Conservation (phyloP, 441 rosid species). For the Erodium texanum region DNA sequence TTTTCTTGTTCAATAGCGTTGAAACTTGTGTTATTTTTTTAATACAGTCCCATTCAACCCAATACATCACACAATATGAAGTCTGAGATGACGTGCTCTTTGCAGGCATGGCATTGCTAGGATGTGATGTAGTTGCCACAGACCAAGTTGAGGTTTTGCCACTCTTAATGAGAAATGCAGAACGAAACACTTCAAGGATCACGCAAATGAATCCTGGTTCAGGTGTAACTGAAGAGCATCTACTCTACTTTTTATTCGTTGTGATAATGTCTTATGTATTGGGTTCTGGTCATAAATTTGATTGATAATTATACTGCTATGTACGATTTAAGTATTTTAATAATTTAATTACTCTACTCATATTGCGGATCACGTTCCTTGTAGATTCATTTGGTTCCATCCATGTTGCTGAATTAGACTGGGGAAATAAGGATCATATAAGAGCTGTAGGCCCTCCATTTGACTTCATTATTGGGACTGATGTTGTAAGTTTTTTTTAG, state of each 20-base stretch:
- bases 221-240: slow-evolving; percentile 25
- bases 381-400: slow-evolving; percentile 83
- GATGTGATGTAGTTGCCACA: slow-evolving; percentile 75
- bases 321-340: not conserved
- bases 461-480: slow-evolving; percentile 87
- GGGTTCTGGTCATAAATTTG: not conserved
- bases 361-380: slow-evolving; percentile 13
- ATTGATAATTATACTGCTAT: no score
- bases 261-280: not conserved
- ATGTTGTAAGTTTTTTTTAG: slow-evolving; percentile 54
- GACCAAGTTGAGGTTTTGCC: slow-evolving; percentile 84
- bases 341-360: slow-evolving; percentile 3
- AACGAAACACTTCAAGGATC: slow-evolving; percentile 67
- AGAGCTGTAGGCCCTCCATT: slow-evolving; percentile 65
- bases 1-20: slow-evolving; percentile 18
- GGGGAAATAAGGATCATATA: slow-evolving; percentile 81
- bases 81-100: slow-evolving; percentile 19
- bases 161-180: slow-evolving; percentile 66
- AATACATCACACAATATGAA: not conserved
- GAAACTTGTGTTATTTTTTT: slow-evolving; percentile 9
- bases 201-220: slow-evolving; percentile 61
- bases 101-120: slow-evolving; percentile 84
- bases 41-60: slow-evolving; percentile 11
- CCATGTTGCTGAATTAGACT: slow-evolving; percentile 68
- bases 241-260: not conserved